A percentile compares a stretch with the other conserved stretches of the same genome.
phyloP scores from a whole-genome alignment of 2,329 filamentous ascomycete species.

The Arachnopeziza araneosa region DNA sequence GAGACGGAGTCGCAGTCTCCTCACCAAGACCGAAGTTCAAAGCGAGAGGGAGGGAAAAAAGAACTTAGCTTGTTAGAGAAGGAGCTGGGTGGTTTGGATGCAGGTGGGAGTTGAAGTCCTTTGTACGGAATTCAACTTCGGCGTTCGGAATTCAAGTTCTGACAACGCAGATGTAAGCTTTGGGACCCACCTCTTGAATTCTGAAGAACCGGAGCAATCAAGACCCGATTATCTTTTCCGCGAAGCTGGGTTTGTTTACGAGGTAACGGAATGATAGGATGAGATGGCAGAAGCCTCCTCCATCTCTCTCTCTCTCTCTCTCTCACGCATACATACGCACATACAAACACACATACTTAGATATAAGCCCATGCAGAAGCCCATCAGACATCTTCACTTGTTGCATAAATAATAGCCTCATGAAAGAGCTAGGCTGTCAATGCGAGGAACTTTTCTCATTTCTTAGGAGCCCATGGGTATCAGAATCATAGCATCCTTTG shows the following conservation, averaged over 20 bases:
- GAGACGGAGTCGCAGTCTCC: neutral
- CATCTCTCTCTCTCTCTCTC: too few relatives aligned
- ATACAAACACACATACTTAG: neutral
- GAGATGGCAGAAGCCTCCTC: too few relatives aligned
- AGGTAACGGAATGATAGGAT: neutral
- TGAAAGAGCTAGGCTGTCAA: neutral
- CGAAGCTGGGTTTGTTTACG: neutral
- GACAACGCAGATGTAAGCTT: neutral
- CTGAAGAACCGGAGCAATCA: neutral
- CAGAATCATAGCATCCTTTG: neutral
- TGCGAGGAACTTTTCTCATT: neutral
- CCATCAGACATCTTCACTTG: too few relatives aligned
- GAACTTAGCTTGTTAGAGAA: neutral
- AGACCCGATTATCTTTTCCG: neutral
- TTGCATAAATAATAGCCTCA: neutral
- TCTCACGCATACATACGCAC: too few relatives aligned
- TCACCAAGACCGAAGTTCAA: neutral
- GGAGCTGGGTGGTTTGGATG: neutral
- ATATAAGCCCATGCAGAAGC: neutral
- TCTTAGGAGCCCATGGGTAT: neutral
- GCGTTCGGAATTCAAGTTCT: neutral
- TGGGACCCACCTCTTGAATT: neutral
- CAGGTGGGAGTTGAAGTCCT: neutral
- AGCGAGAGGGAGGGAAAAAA: neutral
- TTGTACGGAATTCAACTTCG: neutral